Conservation (phyloP, 257 asterid genomes). For the Solanum tarapatanum region DNA sequence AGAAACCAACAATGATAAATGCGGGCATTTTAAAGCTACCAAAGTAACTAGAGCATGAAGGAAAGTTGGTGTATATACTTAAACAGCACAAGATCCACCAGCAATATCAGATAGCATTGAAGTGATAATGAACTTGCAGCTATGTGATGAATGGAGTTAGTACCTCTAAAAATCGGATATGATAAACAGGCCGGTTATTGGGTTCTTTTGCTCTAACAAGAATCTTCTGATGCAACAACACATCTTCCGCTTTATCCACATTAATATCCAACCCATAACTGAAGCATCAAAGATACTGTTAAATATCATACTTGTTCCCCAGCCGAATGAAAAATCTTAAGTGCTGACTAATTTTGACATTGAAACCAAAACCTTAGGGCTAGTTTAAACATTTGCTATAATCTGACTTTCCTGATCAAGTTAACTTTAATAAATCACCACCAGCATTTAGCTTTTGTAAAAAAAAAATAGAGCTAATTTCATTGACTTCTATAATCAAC, state of each 20-base stretch:
- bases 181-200: slow-evolving; percentile 62
- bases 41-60: neutral
- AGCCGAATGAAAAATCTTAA: neutral
- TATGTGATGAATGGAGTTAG: neutral
- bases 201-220: slow-evolving; percentile 75
- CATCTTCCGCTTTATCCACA: slow-evolving; percentile 84
- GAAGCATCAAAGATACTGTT: neutral
- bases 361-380: neutral
- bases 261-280: slow-evolving; percentile 79
- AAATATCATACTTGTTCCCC: neutral
- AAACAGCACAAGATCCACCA: neutral
- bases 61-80: neutral
- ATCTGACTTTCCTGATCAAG: neutral
- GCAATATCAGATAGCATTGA: neutral
- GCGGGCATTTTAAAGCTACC: neutral
- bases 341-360: neutral
- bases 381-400: neutral
- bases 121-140: neutral
- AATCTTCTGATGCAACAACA: slow-evolving; percentile 70
- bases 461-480: neutral
- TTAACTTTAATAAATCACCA: neutral
- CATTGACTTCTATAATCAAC: neutral
- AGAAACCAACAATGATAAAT: neutral
- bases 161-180: slow-evolving; percentile 76
- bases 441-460: neutral